These are phyloP conservation scores for Biscogniauxia mediterranea DNA, from an alignment of 2,329 filamentous ascomycete genomes.

Conservation along the genomic window DNA sequence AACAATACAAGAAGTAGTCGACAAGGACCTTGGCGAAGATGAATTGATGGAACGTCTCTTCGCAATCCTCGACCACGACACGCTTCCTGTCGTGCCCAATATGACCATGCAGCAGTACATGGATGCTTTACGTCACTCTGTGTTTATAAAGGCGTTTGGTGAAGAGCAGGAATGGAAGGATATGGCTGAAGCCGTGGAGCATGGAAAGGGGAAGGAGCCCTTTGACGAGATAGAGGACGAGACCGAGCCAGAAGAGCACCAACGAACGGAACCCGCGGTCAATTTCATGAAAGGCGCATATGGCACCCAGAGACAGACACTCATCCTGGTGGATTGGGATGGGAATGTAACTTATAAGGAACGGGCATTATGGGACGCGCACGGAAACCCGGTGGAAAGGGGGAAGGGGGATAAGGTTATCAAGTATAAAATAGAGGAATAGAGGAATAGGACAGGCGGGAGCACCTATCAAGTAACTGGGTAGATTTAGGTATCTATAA, in stretches of 20 bases:
- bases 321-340: slow-evolving; percentile 61
- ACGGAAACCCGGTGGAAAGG: slow-evolving; percentile 53
- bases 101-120: slow-evolving; percentile 55
- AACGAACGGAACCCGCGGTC: slow-evolving; percentile 37
- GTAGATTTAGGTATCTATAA: neutral
- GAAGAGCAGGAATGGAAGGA: slow-evolving; percentile 43
- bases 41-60: slow-evolving; percentile 53
- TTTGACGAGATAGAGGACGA: slow-evolving; percentile 37
- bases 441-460: slow-evolving; percentile 37
- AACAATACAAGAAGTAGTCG: slow-evolving; percentile 41
- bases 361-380: slow-evolving; percentile 57
- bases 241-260: slow-evolving; percentile 35
- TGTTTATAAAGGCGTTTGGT: slow-evolving; percentile 61
- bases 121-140: slow-evolving; percentile 53
- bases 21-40: slow-evolving; percentile 41
- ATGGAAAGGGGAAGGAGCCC: slow-evolving; percentile 38
- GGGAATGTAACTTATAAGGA: slow-evolving; percentile 60
- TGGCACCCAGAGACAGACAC: slow-evolving; percentile 63
- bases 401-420: slow-evolving; percentile 56
- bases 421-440: slow-evolving; percentile 57
- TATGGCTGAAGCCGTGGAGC: slow-evolving; percentile 42
- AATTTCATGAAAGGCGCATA: slow-evolving; percentile 60
- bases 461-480: neutral
- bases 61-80: slow-evolving; percentile 55
- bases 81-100: slow-evolving; percentile 45